Evolutionary conservation across 1,139 yeast genomes (phyloP), one percentile per base, ranked within the genome.

Genomic region (Yamadazyma buinensis): DNA sequence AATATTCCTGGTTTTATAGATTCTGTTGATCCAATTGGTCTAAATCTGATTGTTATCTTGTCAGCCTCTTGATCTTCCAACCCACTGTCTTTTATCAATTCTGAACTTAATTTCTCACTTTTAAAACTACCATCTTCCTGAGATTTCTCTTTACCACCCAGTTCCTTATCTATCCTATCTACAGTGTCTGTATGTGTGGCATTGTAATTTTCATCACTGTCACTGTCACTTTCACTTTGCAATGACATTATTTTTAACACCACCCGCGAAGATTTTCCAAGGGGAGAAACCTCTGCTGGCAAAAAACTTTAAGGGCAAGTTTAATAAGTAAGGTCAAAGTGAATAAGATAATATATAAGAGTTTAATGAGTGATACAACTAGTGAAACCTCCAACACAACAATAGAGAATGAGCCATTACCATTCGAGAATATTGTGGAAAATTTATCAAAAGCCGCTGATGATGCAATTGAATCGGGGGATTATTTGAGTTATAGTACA

Each of bases 401-500:
- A 10, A 46, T 54, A 36, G 62, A 53, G 28, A 45, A 48, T n/a
- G 27, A 25, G 5, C 18, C 32, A 11, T 23, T 57, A 9, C 51
- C 49, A 22, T 47, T 67, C 32, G 61, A 55, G 4, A 48, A 50
- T 19, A 50, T 67, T 8, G 32, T 66, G 10, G 54, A 52, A 26
- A 51, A 50, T 32, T 52, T 69, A 26, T 51, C 55, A 17, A 39
- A 40, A 9, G 72, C 72, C 1, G 66, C 68, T n/a, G 36, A 46
- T 6, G 74, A 67, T 19, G 66, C 67, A 11, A 44, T 52, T 19
- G 68, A 61, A 39, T 54, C 72, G 7, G 61, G 70, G 11, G 95
- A 85, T 55, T 84, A 64, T 52, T 58, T 85, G 26, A 72, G 86
- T n/a, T 85, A 80, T 49, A 74, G 84, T 20, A 84, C 95, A 0